These are phyloP conservation scores for Linnemannia zychae DNA, from an alignment of 192 early-diverging fungal genomes.

Conservation along the genomic window DNA sequence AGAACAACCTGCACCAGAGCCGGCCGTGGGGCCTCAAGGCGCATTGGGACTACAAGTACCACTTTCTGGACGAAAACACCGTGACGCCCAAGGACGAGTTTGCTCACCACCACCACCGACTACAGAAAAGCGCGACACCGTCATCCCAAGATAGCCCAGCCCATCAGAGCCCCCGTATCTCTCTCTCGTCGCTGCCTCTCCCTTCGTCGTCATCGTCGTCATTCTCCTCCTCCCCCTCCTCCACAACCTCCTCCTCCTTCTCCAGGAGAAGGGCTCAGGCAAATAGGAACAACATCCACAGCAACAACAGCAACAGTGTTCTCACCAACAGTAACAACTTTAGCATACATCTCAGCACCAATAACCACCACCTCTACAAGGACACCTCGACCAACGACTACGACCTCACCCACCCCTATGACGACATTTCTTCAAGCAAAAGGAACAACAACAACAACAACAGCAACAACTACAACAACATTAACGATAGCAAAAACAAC, in stretches of 20 bases:
- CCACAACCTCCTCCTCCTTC: conserved; percentile 38
- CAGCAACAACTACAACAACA: conserved; percentile 15
- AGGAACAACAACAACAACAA: conserved; percentile 1
- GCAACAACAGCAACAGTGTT: not conserved
- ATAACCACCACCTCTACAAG: not conserved
- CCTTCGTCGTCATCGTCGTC: conserved; percentile 41
- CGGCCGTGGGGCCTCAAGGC: conserved; percentile 40
- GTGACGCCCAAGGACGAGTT: conserved; percentile 53
- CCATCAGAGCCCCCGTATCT: conserved; percentile 17
- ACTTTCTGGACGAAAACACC: conserved; percentile 49
- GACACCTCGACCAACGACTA: not conserved
- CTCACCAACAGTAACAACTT: not conserved
- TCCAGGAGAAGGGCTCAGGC: conserved; percentile 15
- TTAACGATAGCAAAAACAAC: conserved; percentile 5
- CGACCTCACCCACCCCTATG: not conserved
- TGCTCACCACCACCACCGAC: conserved; percentile 46
- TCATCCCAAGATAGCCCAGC: conserved; percentile 16
- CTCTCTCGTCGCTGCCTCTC: conserved; percentile 18
- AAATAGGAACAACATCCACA: not conserved
- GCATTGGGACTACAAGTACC: conserved; percentile 43
- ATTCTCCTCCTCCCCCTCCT: conserved; percentile 28
- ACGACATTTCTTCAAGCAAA: not conserved
- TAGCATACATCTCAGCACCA: conserved; percentile 10
- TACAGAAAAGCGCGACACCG: conserved; percentile 32
- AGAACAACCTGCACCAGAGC: conserved; percentile 26